Conservation (phyloP, 139 green algal species). For the Spirogloea muscicola region DNA sequence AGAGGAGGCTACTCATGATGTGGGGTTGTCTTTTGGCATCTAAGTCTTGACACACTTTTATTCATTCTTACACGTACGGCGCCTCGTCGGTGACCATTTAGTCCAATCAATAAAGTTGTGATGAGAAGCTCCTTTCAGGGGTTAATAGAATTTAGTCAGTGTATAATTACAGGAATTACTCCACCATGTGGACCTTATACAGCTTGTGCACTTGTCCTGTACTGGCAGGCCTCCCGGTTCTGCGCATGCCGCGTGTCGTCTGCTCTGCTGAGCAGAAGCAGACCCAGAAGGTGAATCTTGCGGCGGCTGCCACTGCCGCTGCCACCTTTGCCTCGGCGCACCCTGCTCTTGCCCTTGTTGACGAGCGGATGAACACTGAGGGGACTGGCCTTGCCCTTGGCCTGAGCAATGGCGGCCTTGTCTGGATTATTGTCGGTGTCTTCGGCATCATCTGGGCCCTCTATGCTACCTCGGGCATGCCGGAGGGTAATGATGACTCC, state of each 20-base stretch:
- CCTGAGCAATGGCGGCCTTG: slow-evolving; percentile 31
- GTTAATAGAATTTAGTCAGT: not conserved
- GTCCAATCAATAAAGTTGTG: too few relatives aligned
- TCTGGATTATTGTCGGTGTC: slow-evolving; percentile 44
- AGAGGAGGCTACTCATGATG: too few relatives aligned
- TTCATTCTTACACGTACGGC: too few relatives aligned
- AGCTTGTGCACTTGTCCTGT: not conserved
- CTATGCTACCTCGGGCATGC: slow-evolving; percentile 10
- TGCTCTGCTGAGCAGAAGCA: slow-evolving; percentile 17
- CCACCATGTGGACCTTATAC: not conserved
- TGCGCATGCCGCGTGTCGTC: not conserved
- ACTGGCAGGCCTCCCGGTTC: slow-evolving; percentile 9
- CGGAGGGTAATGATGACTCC: slow-evolving; percentile 39
- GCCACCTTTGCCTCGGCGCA: slow-evolving; percentile 9
- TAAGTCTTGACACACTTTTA: too few relatives aligned
- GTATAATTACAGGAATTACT: not conserved
- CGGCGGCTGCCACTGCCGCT: slow-evolving; percentile 14
- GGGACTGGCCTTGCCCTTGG: slow-evolving; percentile 35
- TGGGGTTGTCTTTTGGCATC: too few relatives aligned
- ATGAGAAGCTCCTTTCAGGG: too few relatives aligned
- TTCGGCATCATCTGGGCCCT: slow-evolving; percentile 37
- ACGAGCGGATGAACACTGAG: slow-evolving; percentile 38
- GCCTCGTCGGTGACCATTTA: too few relatives aligned
- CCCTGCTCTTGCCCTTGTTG: slow-evolving; percentile 30
- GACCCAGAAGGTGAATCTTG: not conserved